A percentile compares a stretch with the other conserved stretches of the same genome.
Evolutionary conservation across 163 green algal genomes (phyloP).

Genomic region (Scenedesmus sp.): DNA sequence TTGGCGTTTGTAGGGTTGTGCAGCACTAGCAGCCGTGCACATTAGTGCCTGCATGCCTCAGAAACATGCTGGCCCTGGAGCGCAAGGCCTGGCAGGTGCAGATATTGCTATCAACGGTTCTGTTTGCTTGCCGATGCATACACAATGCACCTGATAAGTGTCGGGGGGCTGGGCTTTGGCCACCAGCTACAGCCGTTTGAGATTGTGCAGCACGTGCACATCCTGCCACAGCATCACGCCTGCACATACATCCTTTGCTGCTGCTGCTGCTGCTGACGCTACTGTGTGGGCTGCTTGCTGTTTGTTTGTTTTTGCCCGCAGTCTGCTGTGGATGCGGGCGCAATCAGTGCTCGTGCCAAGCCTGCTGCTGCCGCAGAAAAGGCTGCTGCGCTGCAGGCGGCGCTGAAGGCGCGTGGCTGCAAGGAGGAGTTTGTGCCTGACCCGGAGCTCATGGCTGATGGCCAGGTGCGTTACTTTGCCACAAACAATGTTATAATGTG

Average conservation of each 20-base stretch:
- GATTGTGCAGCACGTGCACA: neutral
- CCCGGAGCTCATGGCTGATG: constrained; percentile 74
- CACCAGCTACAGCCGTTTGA: too few relatives aligned
- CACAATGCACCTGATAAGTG: too few relatives aligned
- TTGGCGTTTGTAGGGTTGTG: too few relatives aligned
- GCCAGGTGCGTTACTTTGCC: constrained; percentile 58
- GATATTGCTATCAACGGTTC: too few relatives aligned
- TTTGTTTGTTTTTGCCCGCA: neutral
- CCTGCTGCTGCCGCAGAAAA: constrained; percentile 68
- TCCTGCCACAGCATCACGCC: neutral
- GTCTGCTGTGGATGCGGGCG: constrained; percentile 60
- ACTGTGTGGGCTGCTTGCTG: neutral
- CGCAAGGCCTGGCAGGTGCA: too few relatives aligned
- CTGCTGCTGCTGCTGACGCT: neutral
- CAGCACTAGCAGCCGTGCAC: neutral
- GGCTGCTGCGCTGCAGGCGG: constrained; percentile 59
- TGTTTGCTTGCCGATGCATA: too few relatives aligned
- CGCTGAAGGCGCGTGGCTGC: constrained; percentile 75
- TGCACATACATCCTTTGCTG: neutral
- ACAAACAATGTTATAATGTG: neutral
- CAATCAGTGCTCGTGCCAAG: constrained; percentile 82
- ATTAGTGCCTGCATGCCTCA: too few relatives aligned
- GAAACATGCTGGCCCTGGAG: too few relatives aligned
- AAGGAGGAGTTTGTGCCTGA: constrained; percentile 83
- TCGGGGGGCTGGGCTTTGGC: too few relatives aligned